Base-by-base conservation (phyloP, 352 stramenopile species). In the Elongisporangium undulatum region DNA sequence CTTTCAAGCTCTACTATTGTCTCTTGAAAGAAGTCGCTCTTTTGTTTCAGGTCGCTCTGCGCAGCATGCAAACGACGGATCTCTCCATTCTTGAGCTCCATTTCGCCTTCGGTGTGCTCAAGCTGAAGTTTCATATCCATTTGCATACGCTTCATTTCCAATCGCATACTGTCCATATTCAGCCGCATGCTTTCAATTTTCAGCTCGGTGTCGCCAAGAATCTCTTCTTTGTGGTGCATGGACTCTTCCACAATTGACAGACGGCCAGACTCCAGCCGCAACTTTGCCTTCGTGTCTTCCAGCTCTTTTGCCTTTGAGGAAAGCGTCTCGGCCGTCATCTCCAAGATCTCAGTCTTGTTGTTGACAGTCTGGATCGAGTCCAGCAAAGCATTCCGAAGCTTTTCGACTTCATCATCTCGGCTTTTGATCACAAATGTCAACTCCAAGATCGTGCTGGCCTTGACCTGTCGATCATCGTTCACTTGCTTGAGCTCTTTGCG, bases 401-500 rank as follows among this genome's bases (percentile, higher is more conserved):
- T 82, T 23, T 87, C 73, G 57, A 89, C 71, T 61, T 91, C 82
- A 16, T 87, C 79, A 39, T 91, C 82, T 1, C 79, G 79, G 53
- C 79, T 88, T 58, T 89, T 82, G 58, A 91, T 74, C 29, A 89
- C 75, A 59, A 87, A 87, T n/a, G 77, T 87, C n/a, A 91, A 69
- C 64, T 89, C 77, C 20, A 89, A 55, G 24, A 91, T 82, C 17
- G 75, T 88, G 23, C 72, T 83, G 4, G 69, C 74, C 55, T 90
- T 89, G 20, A 73, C 61, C 24, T 80, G 68, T 8, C 70, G 63
- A 3, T 82, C 79, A 23, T 89, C 81, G 16, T 66, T 55, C 1
- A 66, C 67, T 5, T 58, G 48, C 24, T 67, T 70, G 0, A 88
- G 55, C 26, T 76, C 62, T 10, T 62, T 62, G 13, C 63, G 63